Percentiles rank a stretch among this genome's conserved stretches.
Conservation (phyloP, 768 basidiomycete species). For the Mycena leptocephala region DNA sequence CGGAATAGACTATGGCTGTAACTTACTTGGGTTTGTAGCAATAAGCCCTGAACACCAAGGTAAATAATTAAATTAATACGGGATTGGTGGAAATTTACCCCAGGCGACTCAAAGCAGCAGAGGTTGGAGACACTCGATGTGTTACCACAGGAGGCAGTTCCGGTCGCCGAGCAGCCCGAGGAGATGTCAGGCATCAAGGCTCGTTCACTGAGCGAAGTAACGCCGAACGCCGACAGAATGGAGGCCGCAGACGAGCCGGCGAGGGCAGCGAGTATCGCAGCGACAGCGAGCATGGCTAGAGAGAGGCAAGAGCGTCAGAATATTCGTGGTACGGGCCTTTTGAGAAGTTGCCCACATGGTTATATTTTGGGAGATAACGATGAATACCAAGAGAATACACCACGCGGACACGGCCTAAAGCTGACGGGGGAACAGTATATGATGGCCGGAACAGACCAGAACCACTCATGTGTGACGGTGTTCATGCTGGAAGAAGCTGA, state of each 20-base stretch:
- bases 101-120: slow-evolving; percentile 67
- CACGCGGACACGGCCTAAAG: neutral
- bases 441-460: too few relatives aligned
- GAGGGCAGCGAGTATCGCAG: slow-evolving; percentile 10
- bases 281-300: slow-evolving; percentile 12
- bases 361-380: slow-evolving; percentile 1
- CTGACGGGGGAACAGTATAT: neutral
- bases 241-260: slow-evolving; percentile 15
- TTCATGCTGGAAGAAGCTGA: neutral
- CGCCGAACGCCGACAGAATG: neutral
- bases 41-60: slow-evolving; percentile 47
- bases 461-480: neutral
- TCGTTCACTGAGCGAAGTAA: slow-evolving; percentile 4
- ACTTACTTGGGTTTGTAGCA: slow-evolving; percentile 58
- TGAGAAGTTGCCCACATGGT: slow-evolving; percentile 2
- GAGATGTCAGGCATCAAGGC: slow-evolving; percentile 20
- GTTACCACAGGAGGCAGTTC: slow-evolving; percentile 25
- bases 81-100: slow-evolving; percentile 27
- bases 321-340: neutral
- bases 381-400: neutral
- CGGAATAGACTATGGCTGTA: neutral
- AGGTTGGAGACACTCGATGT: slow-evolving; percentile 27
- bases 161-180: slow-evolving; percentile 32
- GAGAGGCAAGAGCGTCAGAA: neutral
- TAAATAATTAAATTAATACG: neutral